Conservation (phyloP, 257 asterid genomes). For the Perilla frutescens region DNA sequence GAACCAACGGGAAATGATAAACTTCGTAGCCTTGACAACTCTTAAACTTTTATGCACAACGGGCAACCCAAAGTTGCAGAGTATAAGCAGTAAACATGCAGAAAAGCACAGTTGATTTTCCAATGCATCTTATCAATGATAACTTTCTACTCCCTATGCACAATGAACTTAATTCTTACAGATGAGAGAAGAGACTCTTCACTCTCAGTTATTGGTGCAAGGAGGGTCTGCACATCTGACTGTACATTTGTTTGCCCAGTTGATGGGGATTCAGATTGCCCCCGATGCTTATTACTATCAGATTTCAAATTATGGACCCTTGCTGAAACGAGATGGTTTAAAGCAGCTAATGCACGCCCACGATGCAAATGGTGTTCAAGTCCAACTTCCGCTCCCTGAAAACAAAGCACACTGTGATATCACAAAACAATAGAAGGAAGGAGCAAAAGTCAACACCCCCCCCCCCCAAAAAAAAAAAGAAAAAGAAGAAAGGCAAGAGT, state of each 20-base stretch:
- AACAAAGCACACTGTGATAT: conserved; percentile 34
- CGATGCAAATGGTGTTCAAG: conserved; percentile 97
- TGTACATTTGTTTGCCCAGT: conserved; percentile 77
- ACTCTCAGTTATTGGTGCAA: conserved; percentile 69
- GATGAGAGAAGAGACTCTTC: conserved; percentile 88
- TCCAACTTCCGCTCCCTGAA: conserved; percentile 86
- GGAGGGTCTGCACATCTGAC: conserved; percentile 75
- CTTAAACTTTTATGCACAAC: not conserved
- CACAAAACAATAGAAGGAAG: conserved; percentile 18
- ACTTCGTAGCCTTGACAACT: not conserved
- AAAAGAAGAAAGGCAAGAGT: no score
- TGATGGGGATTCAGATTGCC: conserved; percentile 56
- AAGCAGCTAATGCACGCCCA: conserved; percentile 96
- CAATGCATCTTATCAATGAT: conserved; percentile 29
- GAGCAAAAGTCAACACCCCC: conserved; percentile 5
- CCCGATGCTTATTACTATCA: conserved; percentile 56
- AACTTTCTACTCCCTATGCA: conserved; percentile 25
- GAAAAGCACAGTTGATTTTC: conserved; percentile 24
- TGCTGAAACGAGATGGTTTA: conserved; percentile 68
- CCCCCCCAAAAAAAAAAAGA: conserved; percentile 7
- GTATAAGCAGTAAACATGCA: conserved; percentile 21
- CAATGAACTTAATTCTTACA: conserved; percentile 59
- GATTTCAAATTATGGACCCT: conserved; percentile 73
- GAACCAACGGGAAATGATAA: conserved; percentile 11
- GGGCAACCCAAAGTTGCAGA: conserved; percentile 14